A percentile compares a stretch with the other conserved stretches of the same genome.
phyloP scores from a whole-genome alignment of 78 protist species.

The Speleostelium caveatum region DNA sequence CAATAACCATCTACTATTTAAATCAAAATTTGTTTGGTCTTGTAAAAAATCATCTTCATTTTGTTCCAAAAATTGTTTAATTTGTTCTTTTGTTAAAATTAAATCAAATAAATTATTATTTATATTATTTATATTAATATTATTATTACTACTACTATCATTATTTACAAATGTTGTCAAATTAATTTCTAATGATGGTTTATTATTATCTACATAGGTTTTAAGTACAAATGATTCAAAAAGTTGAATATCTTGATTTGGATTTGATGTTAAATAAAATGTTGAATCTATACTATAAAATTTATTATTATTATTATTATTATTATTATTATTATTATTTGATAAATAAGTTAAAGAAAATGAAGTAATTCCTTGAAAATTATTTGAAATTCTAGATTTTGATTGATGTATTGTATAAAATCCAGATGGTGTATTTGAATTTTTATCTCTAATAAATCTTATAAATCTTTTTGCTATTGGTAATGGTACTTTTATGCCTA shows the following conservation, averaged over 20 bases:
- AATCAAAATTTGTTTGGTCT: no score
- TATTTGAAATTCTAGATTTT: constrained; percentile 29
- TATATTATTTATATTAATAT: no score
- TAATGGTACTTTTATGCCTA: constrained; percentile 44
- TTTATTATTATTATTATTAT: neutral
- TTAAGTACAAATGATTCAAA: constrained; percentile 58
- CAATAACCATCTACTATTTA: no score
- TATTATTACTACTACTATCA: no score
- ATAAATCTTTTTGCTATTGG: constrained; percentile 43
- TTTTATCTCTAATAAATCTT: constrained; percentile 40
- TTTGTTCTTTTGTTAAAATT: no score
- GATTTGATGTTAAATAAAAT: constrained; percentile 23
- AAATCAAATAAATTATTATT: no score
- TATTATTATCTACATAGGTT: constrained; percentile 2
- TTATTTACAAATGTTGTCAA: no score
- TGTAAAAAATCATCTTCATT: no score
- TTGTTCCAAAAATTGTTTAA: no score
- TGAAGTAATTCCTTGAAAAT: constrained; percentile 63
- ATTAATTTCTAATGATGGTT: neutral
- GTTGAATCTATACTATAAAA: neutral
- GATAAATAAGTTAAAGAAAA: constrained; percentile 4
- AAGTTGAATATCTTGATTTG: constrained; percentile 21
- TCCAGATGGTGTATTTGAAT: constrained; percentile 32
- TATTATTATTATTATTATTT: neutral
- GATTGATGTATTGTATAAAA: constrained; percentile 66